phyloP scores from a whole-genome alignment of 441 rosid genomes.

The Populus tomentosa region DNA sequence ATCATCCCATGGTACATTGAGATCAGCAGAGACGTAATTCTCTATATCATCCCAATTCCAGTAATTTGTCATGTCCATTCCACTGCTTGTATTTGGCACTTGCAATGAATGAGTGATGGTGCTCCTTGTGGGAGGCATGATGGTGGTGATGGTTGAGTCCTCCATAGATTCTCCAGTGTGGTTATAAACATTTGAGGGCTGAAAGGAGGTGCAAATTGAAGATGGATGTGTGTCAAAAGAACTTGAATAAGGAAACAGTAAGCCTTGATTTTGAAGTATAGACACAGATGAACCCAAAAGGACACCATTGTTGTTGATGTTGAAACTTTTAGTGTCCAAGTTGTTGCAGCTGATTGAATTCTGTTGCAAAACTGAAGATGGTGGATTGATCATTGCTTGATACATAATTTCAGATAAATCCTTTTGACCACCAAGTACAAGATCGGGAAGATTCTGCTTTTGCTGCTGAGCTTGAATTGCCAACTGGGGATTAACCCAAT shows the following conservation, averaged over 20 bases:
- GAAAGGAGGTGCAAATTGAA: constrained; percentile 30
- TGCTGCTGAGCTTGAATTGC: constrained; percentile 25
- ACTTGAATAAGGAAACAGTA: constrained; percentile 24
- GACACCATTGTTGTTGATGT: neutral
- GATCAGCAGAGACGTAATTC: constrained; percentile 37
- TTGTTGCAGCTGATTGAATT: constrained; percentile 15
- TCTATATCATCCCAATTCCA: constrained; percentile 63
- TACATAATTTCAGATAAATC: constrained; percentile 14
- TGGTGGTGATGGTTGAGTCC: constrained; percentile 23
- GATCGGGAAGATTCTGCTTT: neutral
- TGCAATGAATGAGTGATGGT: constrained; percentile 27
- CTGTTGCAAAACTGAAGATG: constrained; percentile 21
- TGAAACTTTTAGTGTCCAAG: constrained; percentile 13
- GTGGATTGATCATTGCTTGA: constrained; percentile 14
- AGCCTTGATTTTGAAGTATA: constrained; percentile 24
- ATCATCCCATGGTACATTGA: constrained; percentile 46
- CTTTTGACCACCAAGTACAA: constrained; percentile 22
- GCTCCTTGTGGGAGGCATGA: constrained; percentile 19
- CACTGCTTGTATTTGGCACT: constrained; percentile 16
- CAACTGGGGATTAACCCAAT: constrained; percentile 20
- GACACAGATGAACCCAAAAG: constrained; percentile 17
- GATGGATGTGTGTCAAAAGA: constrained; percentile 26
- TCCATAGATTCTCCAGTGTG: constrained; percentile 21
- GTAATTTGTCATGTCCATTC: constrained; percentile 21
- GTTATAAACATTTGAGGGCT: constrained; percentile 17